phyloP scores from a whole-genome alignment of 2,329 filamentous ascomycete genomes.

The Aspergillus sp. region DNA sequence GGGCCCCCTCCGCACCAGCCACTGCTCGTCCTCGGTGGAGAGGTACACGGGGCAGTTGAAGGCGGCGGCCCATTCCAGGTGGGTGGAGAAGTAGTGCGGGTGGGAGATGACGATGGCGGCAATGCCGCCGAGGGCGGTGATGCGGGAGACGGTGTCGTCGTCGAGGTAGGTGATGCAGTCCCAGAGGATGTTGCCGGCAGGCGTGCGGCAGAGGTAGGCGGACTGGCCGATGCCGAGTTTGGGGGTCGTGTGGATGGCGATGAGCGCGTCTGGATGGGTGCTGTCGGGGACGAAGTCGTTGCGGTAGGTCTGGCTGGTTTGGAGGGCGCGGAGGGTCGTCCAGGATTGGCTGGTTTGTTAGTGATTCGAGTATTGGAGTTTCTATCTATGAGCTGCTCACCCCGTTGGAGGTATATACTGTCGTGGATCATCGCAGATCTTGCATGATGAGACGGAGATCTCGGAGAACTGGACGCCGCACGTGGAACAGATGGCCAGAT shows the following conservation, averaged over 20 bases:
- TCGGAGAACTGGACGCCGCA: constrained; percentile 27
- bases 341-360: constrained; percentile 22
- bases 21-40: constrained; percentile 62
- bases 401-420: constrained; percentile 29
- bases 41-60: constrained; percentile 72
- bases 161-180: constrained; percentile 73
- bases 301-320: constrained; percentile 16
- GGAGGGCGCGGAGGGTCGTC: constrained; percentile 28
- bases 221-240: constrained; percentile 74
- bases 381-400: no score
- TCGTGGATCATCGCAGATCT: constrained; percentile 32
- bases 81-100: constrained; percentile 79
- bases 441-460: constrained; percentile 22
- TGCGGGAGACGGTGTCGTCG: constrained; percentile 55
- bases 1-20: constrained; percentile 53
- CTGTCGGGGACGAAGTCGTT: constrained; percentile 22
- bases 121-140: constrained; percentile 64
- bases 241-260: constrained; percentile 40
- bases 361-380: no score
- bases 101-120: constrained; percentile 73
- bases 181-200: constrained; percentile 72
- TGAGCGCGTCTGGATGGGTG: constrained; percentile 14
- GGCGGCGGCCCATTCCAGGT: constrained; percentile 68
- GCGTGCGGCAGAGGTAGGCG: constrained; percentile 66
- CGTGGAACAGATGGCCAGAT: constrained; percentile 27